Evolutionary conservation across 2,329 filamentous ascomycete species (phyloP).

Genomic region (Epichloe glyceriae): DNA sequence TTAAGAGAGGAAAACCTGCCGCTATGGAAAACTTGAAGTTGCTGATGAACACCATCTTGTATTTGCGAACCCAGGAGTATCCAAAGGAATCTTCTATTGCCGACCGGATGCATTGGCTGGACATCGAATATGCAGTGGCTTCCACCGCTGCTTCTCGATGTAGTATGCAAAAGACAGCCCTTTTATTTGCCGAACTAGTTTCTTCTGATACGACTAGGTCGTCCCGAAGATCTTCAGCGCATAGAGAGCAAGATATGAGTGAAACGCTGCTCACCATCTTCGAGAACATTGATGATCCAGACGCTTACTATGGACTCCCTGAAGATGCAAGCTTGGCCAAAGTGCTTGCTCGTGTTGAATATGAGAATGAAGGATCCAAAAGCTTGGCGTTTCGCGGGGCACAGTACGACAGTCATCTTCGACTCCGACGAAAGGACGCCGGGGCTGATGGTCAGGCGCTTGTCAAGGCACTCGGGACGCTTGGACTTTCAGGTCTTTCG

Average conservation of each 20-base stretch:
- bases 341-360: conserved; percentile 71
- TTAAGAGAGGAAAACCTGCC: conserved; percentile 30
- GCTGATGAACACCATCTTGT: conserved; percentile 68
- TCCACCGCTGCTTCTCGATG: conserved; percentile 63
- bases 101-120: conserved; percentile 73
- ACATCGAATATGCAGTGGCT: conserved; percentile 61
- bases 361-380: conserved; percentile 78
- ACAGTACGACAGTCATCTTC: conserved; percentile 75
- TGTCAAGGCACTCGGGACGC: conserved; percentile 61
- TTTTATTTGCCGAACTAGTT: conserved; percentile 69
- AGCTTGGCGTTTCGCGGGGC: conserved; percentile 84
- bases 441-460: conserved; percentile 53
- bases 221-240: conserved; percentile 54
- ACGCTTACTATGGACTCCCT: conserved; percentile 86
- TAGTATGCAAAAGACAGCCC: conserved; percentile 74
- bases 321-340: conserved; percentile 64
- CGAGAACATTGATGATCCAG: conserved; percentile 86
- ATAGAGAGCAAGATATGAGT: conserved; percentile 41
- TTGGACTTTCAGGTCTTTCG: conserved; percentile 78
- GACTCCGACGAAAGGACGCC: conserved; percentile 41
- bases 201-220: conserved; percentile 41
- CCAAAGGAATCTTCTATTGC: conserved; percentile 66
- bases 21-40: conserved; percentile 54
- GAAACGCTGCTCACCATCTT: conserved; percentile 72
- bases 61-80: conserved; percentile 68